phyloP scores from a whole-genome alignment of 768 basidiomycete genomes.

The Phlebiopsis gigantea region DNA sequence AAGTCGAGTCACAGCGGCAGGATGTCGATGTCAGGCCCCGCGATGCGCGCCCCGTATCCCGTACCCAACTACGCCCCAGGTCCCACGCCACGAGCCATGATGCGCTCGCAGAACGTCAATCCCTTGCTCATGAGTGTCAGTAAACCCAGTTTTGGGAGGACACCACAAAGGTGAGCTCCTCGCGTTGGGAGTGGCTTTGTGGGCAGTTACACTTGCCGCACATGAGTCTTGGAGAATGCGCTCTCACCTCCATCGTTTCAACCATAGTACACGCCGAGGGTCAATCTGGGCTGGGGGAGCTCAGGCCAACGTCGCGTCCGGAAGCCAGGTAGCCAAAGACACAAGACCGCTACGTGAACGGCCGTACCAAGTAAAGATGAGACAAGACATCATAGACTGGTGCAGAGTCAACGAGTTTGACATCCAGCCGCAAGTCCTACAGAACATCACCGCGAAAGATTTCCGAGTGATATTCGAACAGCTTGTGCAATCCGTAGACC shows the following conservation, averaged over 20 bases:
- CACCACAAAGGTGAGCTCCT: conserved; percentile 58
- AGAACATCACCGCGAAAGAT: conserved; percentile 80
- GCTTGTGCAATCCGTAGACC: conserved; percentile 68
- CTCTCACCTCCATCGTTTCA: not conserved
- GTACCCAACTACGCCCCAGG: conserved; percentile 20
- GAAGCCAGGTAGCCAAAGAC: conserved; percentile 62
- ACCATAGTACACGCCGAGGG: conserved; percentile 67
- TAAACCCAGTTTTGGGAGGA: conserved; percentile 62
- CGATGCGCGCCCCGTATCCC: conserved; percentile 52
- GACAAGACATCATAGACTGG: conserved; percentile 71
- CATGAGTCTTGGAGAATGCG: not conserved
- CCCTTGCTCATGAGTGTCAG: conserved; percentile 64
- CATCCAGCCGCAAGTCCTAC: conserved; percentile 60
- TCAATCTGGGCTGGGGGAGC: conserved; percentile 63
- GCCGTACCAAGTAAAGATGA: conserved; percentile 68
- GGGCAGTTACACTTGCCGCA: not conserved
- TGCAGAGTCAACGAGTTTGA: conserved; percentile 62
- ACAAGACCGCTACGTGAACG: conserved; percentile 73
- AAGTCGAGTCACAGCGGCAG: conserved; percentile 52
- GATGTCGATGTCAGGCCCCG: conserved; percentile 74
- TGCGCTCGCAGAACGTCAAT: conserved; percentile 64
- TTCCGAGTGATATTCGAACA: conserved; percentile 83
- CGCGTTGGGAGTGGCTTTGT: not conserved
- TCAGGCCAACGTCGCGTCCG: conserved; percentile 41
- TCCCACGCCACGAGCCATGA: conserved; percentile 61